Percentiles rank a stretch among this genome's conserved stretches.
These are phyloP conservation scores for Pythium diclinum DNA, from an alignment of 352 stramenopile genomes.

Conservation along the genomic window DNA sequence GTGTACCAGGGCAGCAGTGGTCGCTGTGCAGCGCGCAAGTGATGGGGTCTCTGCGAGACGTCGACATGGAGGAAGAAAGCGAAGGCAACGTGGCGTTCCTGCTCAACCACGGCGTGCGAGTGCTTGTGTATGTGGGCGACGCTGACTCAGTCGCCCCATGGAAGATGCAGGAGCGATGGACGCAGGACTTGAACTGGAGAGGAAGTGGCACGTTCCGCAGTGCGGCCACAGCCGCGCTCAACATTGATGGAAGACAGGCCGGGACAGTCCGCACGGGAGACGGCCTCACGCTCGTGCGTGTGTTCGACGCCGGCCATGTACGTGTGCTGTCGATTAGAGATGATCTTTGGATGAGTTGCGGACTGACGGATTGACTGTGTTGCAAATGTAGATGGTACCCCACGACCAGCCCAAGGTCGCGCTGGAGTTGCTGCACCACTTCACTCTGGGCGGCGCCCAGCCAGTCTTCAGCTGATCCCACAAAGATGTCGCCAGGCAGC, in stretches of 20 bases:
- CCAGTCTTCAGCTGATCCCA: slow-evolving; percentile 33
- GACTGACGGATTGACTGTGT: neutral
- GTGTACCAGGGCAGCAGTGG: slow-evolving; percentile 34
- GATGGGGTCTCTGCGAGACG: slow-evolving; percentile 14
- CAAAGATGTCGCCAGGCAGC: no score
- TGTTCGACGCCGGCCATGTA: slow-evolving; percentile 71
- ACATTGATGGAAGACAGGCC: slow-evolving; percentile 24
- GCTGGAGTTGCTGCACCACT: slow-evolving; percentile 47
- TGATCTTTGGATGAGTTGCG: neutral
- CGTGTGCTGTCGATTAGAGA: slow-evolving; percentile 13
- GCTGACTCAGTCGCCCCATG: slow-evolving; percentile 70
- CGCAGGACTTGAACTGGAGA: slow-evolving; percentile 42
- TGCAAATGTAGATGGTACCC: slow-evolving; percentile 62
- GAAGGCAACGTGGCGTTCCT: slow-evolving; percentile 43
- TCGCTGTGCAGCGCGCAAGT: slow-evolving; percentile 42
- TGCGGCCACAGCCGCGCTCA: slow-evolving; percentile 18
- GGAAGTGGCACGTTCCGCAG: slow-evolving; percentile 33
- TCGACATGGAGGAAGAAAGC: slow-evolving; percentile 62
- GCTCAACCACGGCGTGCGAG: slow-evolving; percentile 54
- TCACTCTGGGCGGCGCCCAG: slow-evolving; percentile 31
- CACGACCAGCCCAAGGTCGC: slow-evolving; percentile 56
- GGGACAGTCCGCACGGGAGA: slow-evolving; percentile 43
- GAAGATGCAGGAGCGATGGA: slow-evolving; percentile 69
- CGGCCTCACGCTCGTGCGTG: slow-evolving; percentile 63
- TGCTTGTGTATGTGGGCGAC: slow-evolving; percentile 70